Evolutionary conservation across 768 basidiomycete species (phyloP).

Genomic region (Mycena amicta): DNA sequence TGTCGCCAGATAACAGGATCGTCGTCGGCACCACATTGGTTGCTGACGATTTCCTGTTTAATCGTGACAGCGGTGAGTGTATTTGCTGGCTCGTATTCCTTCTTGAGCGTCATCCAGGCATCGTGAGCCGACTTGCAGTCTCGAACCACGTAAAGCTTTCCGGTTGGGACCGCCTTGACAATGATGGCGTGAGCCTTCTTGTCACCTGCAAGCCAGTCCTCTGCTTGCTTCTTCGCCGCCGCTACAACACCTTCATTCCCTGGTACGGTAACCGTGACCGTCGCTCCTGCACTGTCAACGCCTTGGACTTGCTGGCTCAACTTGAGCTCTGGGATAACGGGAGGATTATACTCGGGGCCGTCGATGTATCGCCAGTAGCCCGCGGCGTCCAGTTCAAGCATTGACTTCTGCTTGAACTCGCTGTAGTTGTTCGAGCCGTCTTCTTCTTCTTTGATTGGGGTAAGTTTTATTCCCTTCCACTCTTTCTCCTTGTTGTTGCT

Average conservation of each 20-base stretch:
- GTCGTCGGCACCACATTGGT: not conserved
- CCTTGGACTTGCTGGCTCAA: constrained; percentile 7
- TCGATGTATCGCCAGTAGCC: constrained; percentile 14
- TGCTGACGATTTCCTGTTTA: constrained; percentile 5
- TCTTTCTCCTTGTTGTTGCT: constrained; percentile 5
- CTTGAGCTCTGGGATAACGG: constrained; percentile 11
- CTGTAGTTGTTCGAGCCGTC: constrained; percentile 9
- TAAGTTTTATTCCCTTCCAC: constrained; percentile 11
- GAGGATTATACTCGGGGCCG: constrained; percentile 12
- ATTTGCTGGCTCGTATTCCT: constrained; percentile 19
- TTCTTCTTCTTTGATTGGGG: constrained; percentile 7
- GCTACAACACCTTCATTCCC: constrained; percentile 10
- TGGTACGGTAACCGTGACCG: constrained; percentile 2
- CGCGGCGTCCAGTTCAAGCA: constrained; percentile 11
- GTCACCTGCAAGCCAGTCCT: constrained; percentile 14
- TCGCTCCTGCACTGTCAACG: not conserved
- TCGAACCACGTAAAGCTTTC: constrained; percentile 12
- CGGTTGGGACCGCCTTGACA: constrained; percentile 10
- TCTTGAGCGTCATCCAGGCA: constrained; percentile 16
- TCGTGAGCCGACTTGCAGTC: constrained; percentile 13
- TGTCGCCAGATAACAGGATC: constrained; percentile 10
- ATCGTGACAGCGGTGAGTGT: constrained; percentile 10
- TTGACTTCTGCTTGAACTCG: constrained; percentile 14
- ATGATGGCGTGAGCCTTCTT: constrained; percentile 19
- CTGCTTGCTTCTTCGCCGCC: constrained; percentile 8